A percentile compares a stretch with the other conserved stretches of the same genome.
phyloP scores from a whole-genome alignment of 495 filamentous ascomycete genomes.

The Neurospora hispaniola region DNA sequence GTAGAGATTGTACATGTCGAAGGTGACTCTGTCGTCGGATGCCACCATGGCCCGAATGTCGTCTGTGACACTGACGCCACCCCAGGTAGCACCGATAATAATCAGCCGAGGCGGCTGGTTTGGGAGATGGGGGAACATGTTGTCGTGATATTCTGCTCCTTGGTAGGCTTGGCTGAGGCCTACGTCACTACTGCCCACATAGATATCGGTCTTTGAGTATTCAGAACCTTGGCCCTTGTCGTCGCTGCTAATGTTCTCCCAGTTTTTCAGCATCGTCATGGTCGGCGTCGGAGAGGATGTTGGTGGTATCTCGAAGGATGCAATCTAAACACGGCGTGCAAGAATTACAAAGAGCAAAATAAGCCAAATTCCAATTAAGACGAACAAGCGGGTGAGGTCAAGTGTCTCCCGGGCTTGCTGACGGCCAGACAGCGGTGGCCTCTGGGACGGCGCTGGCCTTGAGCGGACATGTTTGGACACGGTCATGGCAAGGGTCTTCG shows the following conservation, averaged over 20 bases:
- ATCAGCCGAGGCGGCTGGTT: constrained; percentile 8
- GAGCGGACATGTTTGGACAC: not conserved
- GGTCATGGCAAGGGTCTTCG: not conserved
- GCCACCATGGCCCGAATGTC: constrained; percentile 9
- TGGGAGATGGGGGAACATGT: not conserved
- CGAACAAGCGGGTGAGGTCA: not conserved
- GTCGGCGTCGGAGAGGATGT: not conserved
- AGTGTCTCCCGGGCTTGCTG: not conserved
- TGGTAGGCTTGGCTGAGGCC: constrained; percentile 7
- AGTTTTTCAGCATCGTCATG: not conserved
- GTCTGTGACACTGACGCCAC: constrained; percentile 16
- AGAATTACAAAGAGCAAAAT: not conserved
- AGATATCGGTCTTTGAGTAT: not conserved
- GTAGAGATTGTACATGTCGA: constrained; percentile 16
- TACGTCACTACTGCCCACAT: not conserved
- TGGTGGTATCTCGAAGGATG: not conserved
- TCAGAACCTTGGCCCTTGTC: not conserved
- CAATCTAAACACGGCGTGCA: not conserved
- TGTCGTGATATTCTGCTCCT: not conserved
- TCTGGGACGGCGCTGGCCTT: not conserved
- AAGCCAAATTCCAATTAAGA: not conserved
- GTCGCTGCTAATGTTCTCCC: not conserved
- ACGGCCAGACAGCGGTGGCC: not conserved
- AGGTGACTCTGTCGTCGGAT: constrained; percentile 4
- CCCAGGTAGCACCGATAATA: constrained; percentile 18